Evolutionary conservation across 78 protist species (phyloP).

Genomic region (Isochrysis galbana): DNA sequence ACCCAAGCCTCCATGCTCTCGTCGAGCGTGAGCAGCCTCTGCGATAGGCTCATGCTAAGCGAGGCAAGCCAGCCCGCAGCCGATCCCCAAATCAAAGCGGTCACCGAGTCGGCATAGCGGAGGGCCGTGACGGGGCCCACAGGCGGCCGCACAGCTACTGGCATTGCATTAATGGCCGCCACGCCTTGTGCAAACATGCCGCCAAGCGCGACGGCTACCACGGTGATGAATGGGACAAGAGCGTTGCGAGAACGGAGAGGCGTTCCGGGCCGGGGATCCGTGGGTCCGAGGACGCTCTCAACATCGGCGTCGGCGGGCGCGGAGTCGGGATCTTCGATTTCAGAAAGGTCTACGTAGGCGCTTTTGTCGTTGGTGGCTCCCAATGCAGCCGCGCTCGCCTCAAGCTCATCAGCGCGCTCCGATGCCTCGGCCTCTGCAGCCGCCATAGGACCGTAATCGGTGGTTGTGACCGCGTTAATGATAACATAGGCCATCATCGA

Average conservation of each 20-base stretch:
- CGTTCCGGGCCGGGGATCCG: neutral
- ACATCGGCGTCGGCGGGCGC: neutral
- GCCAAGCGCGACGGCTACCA: neutral
- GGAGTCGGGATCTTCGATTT: no score
- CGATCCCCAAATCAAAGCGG: conserved; percentile 25
- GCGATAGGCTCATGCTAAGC: neutral
- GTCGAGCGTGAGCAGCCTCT: neutral
- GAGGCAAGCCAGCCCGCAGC: neutral
- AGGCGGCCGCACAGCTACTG: neutral
- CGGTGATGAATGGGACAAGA: neutral
- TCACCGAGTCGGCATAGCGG: neutral
- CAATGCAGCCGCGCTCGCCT: neutral
- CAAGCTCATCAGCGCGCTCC: neutral
- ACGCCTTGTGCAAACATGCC: conserved; percentile 15
- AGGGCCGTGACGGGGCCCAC: neutral
- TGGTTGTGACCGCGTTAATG: neutral
- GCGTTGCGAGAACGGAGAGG: neutral
- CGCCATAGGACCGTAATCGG: neutral
- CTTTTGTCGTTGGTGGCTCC: no score
- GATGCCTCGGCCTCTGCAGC: neutral
- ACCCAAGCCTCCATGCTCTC: conserved; percentile 24
- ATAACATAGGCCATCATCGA: neutral
- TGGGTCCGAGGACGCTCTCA: neutral
- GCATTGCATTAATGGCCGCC: neutral
- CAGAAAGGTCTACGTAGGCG: no score